Evolutionary conservation across 176 grass and related monocot species (phyloP), one percentile per base, ranked within the genome.

Genomic region (Aegilops bicornis): DNA sequence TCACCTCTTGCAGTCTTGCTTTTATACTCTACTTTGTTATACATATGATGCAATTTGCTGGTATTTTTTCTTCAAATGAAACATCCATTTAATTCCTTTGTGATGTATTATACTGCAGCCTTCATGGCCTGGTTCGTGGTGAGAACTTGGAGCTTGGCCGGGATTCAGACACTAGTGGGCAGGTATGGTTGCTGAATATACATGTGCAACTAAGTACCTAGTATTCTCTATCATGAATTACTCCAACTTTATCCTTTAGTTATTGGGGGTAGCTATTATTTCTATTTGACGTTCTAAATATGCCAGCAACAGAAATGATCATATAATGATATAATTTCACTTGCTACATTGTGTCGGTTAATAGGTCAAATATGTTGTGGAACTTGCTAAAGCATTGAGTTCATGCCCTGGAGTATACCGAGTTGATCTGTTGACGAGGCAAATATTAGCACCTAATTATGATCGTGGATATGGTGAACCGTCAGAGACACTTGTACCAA

Each of bases 101-200:
- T 88, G 37, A 32, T 92, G 36, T 91, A 73, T 74, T 69, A 12
- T 81, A 54, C 48, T 86, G 73, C 89, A 95, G 94, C 27, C 89
- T 95, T 83, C 94, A 95, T 91, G 94, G 94, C 42, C 89, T 95
- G 78, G 58, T 95, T 52, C 89, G 94, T 90, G 94, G 91, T 81
- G 94, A 95, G 89, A 91, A 95, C 79, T 89, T 95, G 94, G 94
- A 95, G 81, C 94, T 95, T 89, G 94, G 94, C 32, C 89, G 94
- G 65, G 94, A 95, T 93, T 95, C 94, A 67, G 91, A 95, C 82
- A 95, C 94, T 25, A 91, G 94, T 91, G 94, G 94, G 42, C 94
- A 93, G 94, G 94, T 95, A 91, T 43, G 64, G 14, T 78, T 42
- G 24, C 48, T 45, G n/a, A 14, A 65, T 72, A 79, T 76, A 61